Base-by-base conservation (phyloP, 148 eudicot genomes). In the Heliosperma pusillum region DNA sequence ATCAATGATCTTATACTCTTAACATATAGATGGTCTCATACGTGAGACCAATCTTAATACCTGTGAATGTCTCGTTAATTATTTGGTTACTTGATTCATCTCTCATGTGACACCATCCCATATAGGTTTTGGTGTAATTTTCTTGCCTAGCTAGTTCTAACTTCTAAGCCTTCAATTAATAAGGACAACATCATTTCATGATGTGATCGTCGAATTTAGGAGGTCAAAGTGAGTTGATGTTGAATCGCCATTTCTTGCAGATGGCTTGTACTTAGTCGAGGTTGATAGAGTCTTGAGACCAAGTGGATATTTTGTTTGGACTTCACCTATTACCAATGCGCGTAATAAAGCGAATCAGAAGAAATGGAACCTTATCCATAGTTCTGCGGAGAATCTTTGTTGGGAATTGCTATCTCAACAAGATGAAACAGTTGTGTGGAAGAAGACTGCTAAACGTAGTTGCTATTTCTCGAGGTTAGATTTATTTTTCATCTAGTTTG, bases 291-390 rank as follows among this genome's bases (percentile, higher is more conserved):
- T 92, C 71, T 75, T 96, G 79, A 84, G 91, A 77, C 99, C 99
- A 27, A 97, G 99, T 79, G 99, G 97, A 82, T 96, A 96, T 78
- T 96, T 96, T 85, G 99, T 96, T 55, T 96, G 99, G 99, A 96
- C 97, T 68, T 93, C 97, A 65, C 97, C 91, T 44, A 79, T 95
- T 59, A 92, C 92, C 73, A 89, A 86, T 80, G 81, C 91, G 40
- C 97, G 91, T 74, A 88, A 90, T 57, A 96, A 96, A 83, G 89
- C 70, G 70, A 88, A 89, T 73, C 88, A 82, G 78, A 92, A 96
- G 80, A 86, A 82, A 82, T 96, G 99, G 99, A 76, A 80, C 70
- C 68, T 90, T 70, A 86, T 96, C 74, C 97, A 74, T 66, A 76
- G 61, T 70, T 83, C 85, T 63, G 83, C 97, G 2, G 85, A 80